These are phyloP conservation scores for Trametes coccinea DNA, from an alignment of 768 basidiomycete genomes.

Conservation along the genomic window DNA sequence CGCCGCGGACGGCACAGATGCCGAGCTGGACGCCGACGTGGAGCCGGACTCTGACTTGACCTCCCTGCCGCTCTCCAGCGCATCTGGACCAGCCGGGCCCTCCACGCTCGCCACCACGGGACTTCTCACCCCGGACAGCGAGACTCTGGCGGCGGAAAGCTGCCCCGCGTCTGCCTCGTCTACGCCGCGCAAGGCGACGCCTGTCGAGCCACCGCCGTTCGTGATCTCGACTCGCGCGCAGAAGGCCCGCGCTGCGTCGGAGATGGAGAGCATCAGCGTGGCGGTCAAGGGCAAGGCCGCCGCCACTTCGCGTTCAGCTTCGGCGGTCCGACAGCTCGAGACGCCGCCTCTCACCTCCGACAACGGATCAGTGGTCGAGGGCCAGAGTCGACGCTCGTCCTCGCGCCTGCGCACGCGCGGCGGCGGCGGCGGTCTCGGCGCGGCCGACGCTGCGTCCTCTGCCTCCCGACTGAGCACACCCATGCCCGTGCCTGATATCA, in stretches of 20 bases:
- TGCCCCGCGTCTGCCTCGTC: conserved; percentile 8
- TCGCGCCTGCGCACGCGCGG: conserved; percentile 27
- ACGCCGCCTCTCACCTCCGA: conserved; percentile 52
- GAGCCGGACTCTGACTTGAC: conserved; percentile 50
- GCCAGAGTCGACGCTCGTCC: conserved; percentile 28
- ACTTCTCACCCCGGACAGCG: conserved; percentile 32
- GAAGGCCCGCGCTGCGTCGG: conserved; percentile 43
- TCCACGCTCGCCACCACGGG: conserved; percentile 19
- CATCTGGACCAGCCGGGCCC: conserved; percentile 18
- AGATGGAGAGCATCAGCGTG: conserved; percentile 23
- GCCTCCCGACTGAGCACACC: conserved; percentile 19
- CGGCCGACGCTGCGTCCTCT: conserved; percentile 23
- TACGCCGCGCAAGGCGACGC: conserved; percentile 18
- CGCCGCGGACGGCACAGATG: conserved; percentile 49
- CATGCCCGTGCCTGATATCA: conserved; percentile 18
- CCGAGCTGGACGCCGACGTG: conserved; percentile 49
- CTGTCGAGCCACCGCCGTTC: conserved; percentile 32
- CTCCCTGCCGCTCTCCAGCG: conserved; percentile 47
- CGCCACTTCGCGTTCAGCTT: conserved; percentile 20
- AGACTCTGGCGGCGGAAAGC: conserved; percentile 18
- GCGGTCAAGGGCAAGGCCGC: conserved; percentile 14
- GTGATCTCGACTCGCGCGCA: conserved; percentile 61
- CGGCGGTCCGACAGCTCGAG: conserved; percentile 39
- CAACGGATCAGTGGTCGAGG: conserved; percentile 36
- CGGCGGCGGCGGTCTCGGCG: not conserved